A percentile compares a stretch with the other conserved stretches of the same genome.
Conservation (phyloP, 2,329 filamentous ascomycete genomes). For the Ophioceras dolichostomum region DNA sequence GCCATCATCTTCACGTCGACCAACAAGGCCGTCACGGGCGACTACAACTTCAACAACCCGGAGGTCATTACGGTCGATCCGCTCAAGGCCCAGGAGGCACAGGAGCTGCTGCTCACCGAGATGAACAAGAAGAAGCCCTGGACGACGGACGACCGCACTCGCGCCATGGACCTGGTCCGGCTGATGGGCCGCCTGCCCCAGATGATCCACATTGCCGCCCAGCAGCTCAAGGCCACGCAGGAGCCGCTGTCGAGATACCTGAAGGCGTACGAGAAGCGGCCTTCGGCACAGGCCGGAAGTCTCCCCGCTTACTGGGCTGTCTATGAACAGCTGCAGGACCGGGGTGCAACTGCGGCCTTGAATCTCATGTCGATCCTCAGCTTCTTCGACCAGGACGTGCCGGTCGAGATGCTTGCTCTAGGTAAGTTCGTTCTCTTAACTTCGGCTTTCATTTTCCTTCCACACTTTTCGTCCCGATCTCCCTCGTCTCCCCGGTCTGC, state of each 20-base stretch:
- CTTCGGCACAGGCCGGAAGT: slow-evolving; percentile 38
- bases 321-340: slow-evolving; percentile 32
- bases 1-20: slow-evolving; percentile 59
- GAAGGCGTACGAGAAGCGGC: slow-evolving; percentile 41
- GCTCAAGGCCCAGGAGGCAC: slow-evolving; percentile 43
- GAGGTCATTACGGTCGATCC: slow-evolving; percentile 41
- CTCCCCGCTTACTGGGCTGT: slow-evolving; percentile 35
- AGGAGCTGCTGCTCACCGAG: slow-evolving; percentile 48
- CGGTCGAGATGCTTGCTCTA: slow-evolving; percentile 51
- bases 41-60: slow-evolving; percentile 46
- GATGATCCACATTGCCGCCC: slow-evolving; percentile 55
- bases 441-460: background rate
- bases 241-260: slow-evolving; percentile 51
- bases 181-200: slow-evolving; percentile 53
- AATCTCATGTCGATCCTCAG: slow-evolving; percentile 53
- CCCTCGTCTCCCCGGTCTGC: no score
- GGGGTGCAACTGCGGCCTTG: slow-evolving; percentile 38
- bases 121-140: slow-evolving; percentile 44
- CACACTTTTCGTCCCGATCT: background rate
- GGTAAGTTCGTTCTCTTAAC: slow-evolving; percentile 22
- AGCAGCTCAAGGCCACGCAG: slow-evolving; percentile 45
- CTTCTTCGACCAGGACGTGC: slow-evolving; percentile 53
- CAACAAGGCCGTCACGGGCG: slow-evolving; percentile 41
- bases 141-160: slow-evolving; percentile 38
- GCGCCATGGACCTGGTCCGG: slow-evolving; percentile 49